These are phyloP conservation scores for Patellifolia procumbens DNA, from an alignment of 179 eudicot genomes.

Conservation along the genomic window DNA sequence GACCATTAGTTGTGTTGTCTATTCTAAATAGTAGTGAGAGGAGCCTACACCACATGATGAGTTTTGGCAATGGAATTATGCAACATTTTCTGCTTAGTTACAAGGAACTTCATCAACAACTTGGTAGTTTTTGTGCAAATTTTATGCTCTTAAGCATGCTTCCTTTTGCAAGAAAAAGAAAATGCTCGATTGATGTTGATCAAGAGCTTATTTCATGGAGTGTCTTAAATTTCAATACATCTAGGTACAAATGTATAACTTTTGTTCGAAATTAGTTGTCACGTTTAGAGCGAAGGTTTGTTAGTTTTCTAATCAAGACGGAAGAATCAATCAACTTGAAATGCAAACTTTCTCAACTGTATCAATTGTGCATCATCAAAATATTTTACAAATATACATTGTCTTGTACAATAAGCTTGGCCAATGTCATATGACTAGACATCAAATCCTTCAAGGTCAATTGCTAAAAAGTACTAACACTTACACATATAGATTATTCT, in stretches of 20 bases:
- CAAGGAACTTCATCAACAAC: background rate
- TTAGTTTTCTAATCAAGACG: too few relatives aligned
- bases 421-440: background rate
- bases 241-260: background rate
- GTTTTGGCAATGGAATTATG: background rate
- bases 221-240: background rate
- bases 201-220: background rate
- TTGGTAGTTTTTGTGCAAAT: background rate
- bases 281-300: too few relatives aligned
- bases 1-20: slow-evolving; percentile 38
- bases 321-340: background rate
- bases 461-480: background rate
- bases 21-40: slow-evolving; percentile 33
- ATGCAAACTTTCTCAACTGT: background rate
- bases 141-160: background rate
- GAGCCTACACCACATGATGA: slow-evolving; percentile 41
- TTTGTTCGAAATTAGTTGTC: too few relatives aligned
- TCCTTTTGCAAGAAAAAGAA: background rate
- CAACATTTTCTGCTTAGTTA: slow-evolving; percentile 1
- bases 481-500: background rate
- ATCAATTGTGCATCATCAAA: background rate
- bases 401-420: background rate
- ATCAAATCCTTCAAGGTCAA: background rate
- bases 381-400: background rate
- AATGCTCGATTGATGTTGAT: background rate